A percentile compares a stretch with the other conserved stretches of the same genome.
Conservation (phyloP, 2,329 filamentous ascomycete species). For the Niveomyces coronatus region DNA sequence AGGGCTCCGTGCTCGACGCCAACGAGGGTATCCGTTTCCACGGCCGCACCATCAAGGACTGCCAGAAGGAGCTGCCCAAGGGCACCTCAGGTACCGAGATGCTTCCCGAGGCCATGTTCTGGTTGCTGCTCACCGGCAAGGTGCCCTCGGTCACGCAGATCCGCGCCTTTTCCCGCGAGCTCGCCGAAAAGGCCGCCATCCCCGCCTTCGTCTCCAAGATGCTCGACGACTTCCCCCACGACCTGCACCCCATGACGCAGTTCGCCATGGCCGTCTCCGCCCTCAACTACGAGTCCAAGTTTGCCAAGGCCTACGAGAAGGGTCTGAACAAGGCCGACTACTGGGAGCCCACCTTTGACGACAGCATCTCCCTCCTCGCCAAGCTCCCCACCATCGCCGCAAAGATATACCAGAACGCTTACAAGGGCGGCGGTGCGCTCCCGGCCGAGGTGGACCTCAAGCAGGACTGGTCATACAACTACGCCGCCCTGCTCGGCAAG, state of each 20-base stretch:
- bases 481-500: conserved; percentile 91
- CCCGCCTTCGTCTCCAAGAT: conserved; percentile 77
- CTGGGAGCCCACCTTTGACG: conserved; percentile 97
- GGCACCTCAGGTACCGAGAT: conserved; percentile 88
- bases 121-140: conserved; percentile 88
- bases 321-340: conserved; percentile 93
- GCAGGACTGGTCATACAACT: conserved; percentile 99
- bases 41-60: conserved; percentile 95
- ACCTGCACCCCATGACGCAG: conserved; percentile 97
- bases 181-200: conserved; percentile 76
- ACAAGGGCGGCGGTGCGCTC: conserved; percentile 63
- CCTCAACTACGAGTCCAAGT: conserved; percentile 89
- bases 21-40: conserved; percentile 98
- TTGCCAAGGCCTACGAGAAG: conserved; percentile 84
- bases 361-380: conserved; percentile 83
- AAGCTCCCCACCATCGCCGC: conserved; percentile 96
- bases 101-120: conserved; percentile 99
- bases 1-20: conserved; percentile 91
- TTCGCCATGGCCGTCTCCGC: conserved; percentile 91
- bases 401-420: conserved; percentile 92
- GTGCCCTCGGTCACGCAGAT: conserved; percentile 77
- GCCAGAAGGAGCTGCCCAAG: conserved; percentile 87
- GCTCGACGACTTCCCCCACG: conserved; percentile 79
- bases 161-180: conserved; percentile 70
- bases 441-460: conserved; percentile 66